Conservation (phyloP, 345 rosid genomes). For the Mercurialis annua region DNA sequence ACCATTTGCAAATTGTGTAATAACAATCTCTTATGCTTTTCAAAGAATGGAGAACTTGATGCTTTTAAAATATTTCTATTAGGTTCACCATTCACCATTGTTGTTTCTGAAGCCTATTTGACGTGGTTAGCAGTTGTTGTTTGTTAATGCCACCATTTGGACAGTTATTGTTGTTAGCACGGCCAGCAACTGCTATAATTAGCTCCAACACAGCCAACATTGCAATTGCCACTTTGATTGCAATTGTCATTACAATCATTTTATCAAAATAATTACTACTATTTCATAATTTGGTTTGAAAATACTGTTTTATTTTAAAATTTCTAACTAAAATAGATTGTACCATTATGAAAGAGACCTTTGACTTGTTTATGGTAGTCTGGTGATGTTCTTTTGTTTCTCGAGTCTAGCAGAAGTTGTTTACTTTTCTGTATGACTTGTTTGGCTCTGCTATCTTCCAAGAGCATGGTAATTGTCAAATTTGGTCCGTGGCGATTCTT, state of each 20-base stretch:
- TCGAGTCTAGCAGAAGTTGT: neutral
- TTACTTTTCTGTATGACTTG: neutral
- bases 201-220: neutral
- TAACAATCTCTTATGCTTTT: too few species aligned
- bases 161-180: too few species aligned
- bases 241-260: neutral
- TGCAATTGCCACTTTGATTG: neutral
- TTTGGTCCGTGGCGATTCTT: neutral
- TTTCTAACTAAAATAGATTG: neutral
- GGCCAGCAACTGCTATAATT: too few species aligned
- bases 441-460: neutral
- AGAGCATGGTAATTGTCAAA: neutral
- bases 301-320: neutral
- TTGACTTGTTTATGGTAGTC: neutral
- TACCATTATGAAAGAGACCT: neutral
- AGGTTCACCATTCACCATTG: too few species aligned
- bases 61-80: too few species aligned
- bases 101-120: too few species aligned
- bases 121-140: too few species aligned
- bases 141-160: too few species aligned
- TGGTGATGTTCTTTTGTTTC: neutral
- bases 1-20: too few species aligned
- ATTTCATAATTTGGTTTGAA: neutral
- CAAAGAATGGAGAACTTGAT: too few species aligned
- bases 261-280: neutral